Evolutionary conservation across 2,329 filamentous ascomycete genomes (phyloP).

Genomic region (Colletotrichum sp.): DNA sequence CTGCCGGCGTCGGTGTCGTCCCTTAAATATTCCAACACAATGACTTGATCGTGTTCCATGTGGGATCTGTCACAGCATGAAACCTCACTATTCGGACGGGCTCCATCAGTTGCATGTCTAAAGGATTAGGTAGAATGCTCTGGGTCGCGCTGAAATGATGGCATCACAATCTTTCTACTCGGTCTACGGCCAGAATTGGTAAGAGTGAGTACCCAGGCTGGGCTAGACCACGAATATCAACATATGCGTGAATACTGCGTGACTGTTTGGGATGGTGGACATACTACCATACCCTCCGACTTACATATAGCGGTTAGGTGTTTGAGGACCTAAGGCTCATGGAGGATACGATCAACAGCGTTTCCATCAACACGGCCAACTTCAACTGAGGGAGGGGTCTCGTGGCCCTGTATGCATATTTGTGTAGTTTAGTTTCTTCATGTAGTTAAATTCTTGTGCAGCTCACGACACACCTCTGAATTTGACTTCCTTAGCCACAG

Average conservation of each 20-base stretch:
- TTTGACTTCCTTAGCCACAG: rapidly evolving
- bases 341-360: rapidly evolving
- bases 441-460: neutral
- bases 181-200: neutral
- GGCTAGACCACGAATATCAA: rapidly evolving
- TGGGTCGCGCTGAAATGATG: neutral
- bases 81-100: neutral
- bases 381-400: too few species aligned
- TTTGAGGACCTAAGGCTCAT: too few species aligned
- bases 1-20: neutral
- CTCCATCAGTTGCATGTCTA: neutral
- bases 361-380: too few species aligned
- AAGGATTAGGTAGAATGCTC: neutral
- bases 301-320: neutral
- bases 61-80: neutral
- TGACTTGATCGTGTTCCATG: neutral
- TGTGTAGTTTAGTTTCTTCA: too few species aligned
- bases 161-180: neutral
- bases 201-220: neutral
- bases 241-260: neutral
- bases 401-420: too few species aligned
- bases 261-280: neutral
- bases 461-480: neutral
- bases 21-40: neutral
- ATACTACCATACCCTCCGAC: neutral